Base-by-base conservation (phyloP, 83 land plant genomes). In the Diphasiastrum complanatum region DNA sequence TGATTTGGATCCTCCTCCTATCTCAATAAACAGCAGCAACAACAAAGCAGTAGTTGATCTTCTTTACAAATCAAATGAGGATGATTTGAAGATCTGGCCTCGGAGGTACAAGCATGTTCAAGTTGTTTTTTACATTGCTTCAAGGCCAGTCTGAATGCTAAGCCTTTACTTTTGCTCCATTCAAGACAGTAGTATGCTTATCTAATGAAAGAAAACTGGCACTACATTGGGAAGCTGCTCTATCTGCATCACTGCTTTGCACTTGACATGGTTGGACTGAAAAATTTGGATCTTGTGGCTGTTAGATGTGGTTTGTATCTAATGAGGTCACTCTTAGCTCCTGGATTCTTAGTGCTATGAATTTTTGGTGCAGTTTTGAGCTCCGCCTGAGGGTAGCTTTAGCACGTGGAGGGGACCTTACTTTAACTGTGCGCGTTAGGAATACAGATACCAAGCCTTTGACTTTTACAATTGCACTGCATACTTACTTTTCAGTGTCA, bases 21-120 rank as follows among this genome's bases (percentile, higher is more conserved):
- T 51, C 8, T 50, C 62, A 1, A n/a, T 24, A n/a, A n/a, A n/a
- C 6, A 6, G n/a, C 1, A 66, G 33, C 33, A 59, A 61, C 6
- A 60, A 28, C 36, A 68, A 61, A 19, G 32, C 54, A 45, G 35
- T 27, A 30, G 65, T 41, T 29, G 65, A 68, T 61, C 55, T 68
- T 31, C 24, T 68, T 32, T 50, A 59, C 6, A 60, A 59, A 41
- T 54, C 71, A 20, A 45, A 45, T 6, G 51, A 28, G 1, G 71
- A 68, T 33, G 71, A 68, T 33, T 11, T 60, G 35, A 68, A 61
- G 46, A 47, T 47, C 8, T 68, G 71, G 71, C 52, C 53, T 60
- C 53, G 60, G 33, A 46, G 27, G 71, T 68, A 33, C 14, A 33
- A 53, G 34, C 58, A 33, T n/a, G 5, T 19, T 2, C 33, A 27